Conservation (phyloP, 768 basidiomycete genomes). For the Stropharia rugosoannulata region DNA sequence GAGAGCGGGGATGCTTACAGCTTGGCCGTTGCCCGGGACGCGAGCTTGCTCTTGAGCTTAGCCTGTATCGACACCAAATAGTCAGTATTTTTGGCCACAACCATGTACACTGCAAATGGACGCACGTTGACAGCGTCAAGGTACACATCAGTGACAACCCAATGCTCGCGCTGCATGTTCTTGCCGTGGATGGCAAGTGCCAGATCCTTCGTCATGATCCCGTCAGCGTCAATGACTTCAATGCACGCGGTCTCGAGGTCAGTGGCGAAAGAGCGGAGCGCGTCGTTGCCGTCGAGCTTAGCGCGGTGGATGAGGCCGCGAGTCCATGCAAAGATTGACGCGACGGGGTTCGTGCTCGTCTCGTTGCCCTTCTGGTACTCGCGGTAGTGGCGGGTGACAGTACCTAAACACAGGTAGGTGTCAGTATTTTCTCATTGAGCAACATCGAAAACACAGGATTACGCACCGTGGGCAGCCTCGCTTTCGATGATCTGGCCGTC, state of each 20-base stretch:
- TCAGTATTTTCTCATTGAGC: background rate
- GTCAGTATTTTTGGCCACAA: background rate
- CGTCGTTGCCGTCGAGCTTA: constrained; percentile 83
- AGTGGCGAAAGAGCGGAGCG: constrained; percentile 69
- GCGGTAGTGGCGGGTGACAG: constrained; percentile 95
- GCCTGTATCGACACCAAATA: constrained; percentile 24
- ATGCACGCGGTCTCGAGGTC: constrained; percentile 87
- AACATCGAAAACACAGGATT: background rate
- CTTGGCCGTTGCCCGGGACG: constrained; percentile 20
- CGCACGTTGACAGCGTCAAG: constrained; percentile 91
- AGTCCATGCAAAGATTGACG: constrained; percentile 99
- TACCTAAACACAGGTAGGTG: constrained; percentile 40
- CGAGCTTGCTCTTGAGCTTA: constrained; percentile 45
- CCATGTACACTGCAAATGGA: constrained; percentile 10
- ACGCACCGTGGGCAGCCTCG: constrained; percentile 89
- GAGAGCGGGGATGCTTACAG: constrained; percentile 11
- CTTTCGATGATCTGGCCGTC: constrained; percentile 91
- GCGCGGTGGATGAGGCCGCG: constrained; percentile 92
- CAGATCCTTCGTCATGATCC: constrained; percentile 96
- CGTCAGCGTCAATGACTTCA: constrained; percentile 88
- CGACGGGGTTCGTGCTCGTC: constrained; percentile 98
- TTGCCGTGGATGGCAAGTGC: constrained; percentile 93
- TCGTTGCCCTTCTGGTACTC: constrained; percentile 97
- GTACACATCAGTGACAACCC: constrained; percentile 93
- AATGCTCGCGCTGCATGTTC: constrained; percentile 89